A percentile compares a stretch with the other conserved stretches of the same genome.
Evolutionary conservation across 441 rosid species (phyloP).

Genomic region (Erodium chrysanthum): DNA sequence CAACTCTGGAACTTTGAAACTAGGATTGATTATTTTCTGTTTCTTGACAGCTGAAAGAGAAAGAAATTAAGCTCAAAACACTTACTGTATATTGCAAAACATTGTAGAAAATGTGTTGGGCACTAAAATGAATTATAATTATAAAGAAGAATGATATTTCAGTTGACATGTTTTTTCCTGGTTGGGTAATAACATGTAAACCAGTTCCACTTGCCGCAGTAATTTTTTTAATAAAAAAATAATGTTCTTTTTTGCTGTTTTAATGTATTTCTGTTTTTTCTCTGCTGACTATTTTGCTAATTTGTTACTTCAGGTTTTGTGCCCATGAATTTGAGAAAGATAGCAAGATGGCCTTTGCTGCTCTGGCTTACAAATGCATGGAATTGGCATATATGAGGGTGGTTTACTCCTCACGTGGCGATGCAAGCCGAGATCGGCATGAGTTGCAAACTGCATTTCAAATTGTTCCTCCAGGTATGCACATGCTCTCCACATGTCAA

Average conservation of each 20-base stretch:
- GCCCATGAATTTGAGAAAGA: constrained; percentile 58
- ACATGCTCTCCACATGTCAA: background rate
- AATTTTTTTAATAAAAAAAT: background rate
- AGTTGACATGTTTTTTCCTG: constrained; percentile 6
- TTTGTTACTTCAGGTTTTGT: constrained; percentile 40
- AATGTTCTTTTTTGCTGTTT: background rate
- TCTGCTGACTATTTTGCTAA: constrained; percentile 18
- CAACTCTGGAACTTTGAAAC: constrained; percentile 1
- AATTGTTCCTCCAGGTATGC: constrained; percentile 49
- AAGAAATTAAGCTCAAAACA: background rate
- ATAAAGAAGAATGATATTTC: constrained; percentile 1
- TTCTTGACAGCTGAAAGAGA: background rate
- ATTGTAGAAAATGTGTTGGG: background rate
- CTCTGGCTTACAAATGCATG: constrained; percentile 83
- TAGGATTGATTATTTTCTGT: background rate
- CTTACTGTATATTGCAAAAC: background rate
- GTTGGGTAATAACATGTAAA: background rate
- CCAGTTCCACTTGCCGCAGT: background rate
- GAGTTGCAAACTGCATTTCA: constrained; percentile 51
- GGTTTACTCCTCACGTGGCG: constrained; percentile 37
- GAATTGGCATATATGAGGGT: constrained; percentile 75
- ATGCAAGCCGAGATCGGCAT: constrained; percentile 37
- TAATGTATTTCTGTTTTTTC: background rate
- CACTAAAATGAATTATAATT: background rate
- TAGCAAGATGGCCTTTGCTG: constrained; percentile 67